A percentile compares a stretch with the other conserved stretches of the same genome.
Conservation (phyloP, 306 rosid species). For the Adenanthera pavonina region DNA sequence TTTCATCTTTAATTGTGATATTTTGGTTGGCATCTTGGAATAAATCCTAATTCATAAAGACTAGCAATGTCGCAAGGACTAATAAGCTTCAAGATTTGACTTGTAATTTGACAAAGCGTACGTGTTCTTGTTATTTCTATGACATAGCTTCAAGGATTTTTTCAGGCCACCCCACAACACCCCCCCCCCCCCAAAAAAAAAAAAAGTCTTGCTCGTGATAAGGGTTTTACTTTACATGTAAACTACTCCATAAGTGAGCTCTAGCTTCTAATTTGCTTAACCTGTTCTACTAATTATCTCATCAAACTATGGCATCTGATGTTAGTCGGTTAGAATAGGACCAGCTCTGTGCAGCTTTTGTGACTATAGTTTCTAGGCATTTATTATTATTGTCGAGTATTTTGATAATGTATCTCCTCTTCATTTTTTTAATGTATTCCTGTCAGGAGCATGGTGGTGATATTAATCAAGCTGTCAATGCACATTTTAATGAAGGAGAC, state of each 20-base stretch:
- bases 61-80: background rate
- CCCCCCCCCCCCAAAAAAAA: no score
- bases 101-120: background rate
- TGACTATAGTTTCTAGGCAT: background rate
- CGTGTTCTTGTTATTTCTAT: background rate
- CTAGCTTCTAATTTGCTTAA: background rate
- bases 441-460: constrained; percentile 80
- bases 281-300: background rate
- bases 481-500: constrained; percentile 84
- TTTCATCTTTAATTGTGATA: constrained; percentile 1
- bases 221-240: background rate
- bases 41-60: background rate
- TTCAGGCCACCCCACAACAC: no score
- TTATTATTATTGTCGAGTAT: constrained; percentile 4
- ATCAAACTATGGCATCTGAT: background rate
- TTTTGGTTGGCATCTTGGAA: background rate
- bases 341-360: background rate
- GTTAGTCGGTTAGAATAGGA: background rate
- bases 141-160: background rate
- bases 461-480: constrained; percentile 85
- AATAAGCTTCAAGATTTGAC: background rate
- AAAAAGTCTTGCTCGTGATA: background rate
- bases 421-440: constrained; percentile 38
- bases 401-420: constrained; percentile 1
- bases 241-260: background rate